phyloP scores from a whole-genome alignment of 805 yeast genomes.

The Metschnikowia colocasiae region DNA sequence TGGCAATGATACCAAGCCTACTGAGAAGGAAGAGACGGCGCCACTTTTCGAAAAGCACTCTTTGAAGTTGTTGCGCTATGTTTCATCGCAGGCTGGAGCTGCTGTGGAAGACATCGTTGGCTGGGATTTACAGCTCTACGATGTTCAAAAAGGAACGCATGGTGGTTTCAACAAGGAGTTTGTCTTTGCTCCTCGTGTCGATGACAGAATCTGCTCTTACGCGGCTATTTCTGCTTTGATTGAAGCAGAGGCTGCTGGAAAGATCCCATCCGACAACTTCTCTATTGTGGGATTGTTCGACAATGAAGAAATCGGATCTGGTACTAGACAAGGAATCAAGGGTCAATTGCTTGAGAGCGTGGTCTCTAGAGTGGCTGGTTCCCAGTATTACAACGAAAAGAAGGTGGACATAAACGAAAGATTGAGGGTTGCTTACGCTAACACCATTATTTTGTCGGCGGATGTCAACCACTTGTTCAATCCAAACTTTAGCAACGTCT shows the following conservation, averaged over 20 bases:
- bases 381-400: constrained; percentile 22
- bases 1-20: constrained; percentile 39
- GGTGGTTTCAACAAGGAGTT: constrained; percentile 80
- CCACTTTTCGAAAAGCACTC: constrained; percentile 70
- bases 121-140: constrained; percentile 75
- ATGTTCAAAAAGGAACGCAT: constrained; percentile 71
- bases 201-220: constrained; percentile 78
- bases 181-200: constrained; percentile 77
- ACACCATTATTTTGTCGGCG: constrained; percentile 75
- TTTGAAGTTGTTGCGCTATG: constrained; percentile 60
- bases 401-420: constrained; percentile 23
- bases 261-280: constrained; percentile 35
- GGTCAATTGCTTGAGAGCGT: constrained; percentile 69
- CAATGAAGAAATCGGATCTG: constrained; percentile 82
- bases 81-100: constrained; percentile 59
- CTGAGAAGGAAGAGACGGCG: constrained; percentile 57
- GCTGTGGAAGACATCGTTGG: constrained; percentile 60
- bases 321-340: constrained; percentile 75
- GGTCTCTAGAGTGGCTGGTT: constrained; percentile 51
- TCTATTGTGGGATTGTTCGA: constrained; percentile 66
- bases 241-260: constrained; percentile 28
- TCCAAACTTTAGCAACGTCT: constrained; percentile 69
- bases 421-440: constrained; percentile 53
- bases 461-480: constrained; percentile 81
- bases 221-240: constrained; percentile 64